Evolutionary conservation across 768 basidiomycete genomes (phyloP).

Genomic region (Filobasidium wieringae): DNA sequence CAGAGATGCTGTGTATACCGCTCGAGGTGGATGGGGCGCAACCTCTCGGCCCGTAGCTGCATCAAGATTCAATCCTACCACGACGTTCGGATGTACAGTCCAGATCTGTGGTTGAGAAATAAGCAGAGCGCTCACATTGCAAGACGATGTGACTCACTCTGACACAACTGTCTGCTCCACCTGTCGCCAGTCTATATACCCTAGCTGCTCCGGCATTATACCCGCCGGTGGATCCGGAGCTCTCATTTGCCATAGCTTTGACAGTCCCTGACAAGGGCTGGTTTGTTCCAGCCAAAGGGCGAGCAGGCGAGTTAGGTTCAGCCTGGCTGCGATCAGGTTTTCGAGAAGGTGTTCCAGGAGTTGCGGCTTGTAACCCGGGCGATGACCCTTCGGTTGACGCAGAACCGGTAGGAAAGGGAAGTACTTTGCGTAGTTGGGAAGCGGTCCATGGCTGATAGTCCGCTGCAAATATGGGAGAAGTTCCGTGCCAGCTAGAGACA

Average conservation of each 20-base stretch:
- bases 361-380: background rate
- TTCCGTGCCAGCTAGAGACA: constrained; percentile 36
- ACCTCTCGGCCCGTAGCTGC: constrained; percentile 30
- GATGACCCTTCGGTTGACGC: constrained; percentile 43
- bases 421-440: constrained; percentile 40
- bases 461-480: constrained; percentile 60
- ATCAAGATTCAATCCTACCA: constrained; percentile 43
- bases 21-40: constrained; percentile 59
- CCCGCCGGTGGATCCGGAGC: background rate
- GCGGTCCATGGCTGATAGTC: constrained; percentile 80
- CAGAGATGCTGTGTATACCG: constrained; percentile 91
- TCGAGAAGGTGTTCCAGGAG: background rate
- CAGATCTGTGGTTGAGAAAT: constrained; percentile 51
- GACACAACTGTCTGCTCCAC: constrained; percentile 93
- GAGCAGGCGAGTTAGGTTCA: background rate
- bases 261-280: background rate
- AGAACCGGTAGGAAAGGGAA: constrained; percentile 52
- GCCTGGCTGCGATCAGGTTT: constrained; percentile 30
- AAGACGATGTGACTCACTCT: constrained; percentile 53
- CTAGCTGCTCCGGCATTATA: constrained; percentile 36
- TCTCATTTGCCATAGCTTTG: background rate
- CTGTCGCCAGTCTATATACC: constrained; percentile 83
- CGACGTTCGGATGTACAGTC: constrained; percentile 87
- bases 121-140: background rate
- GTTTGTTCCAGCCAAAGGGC: background rate